These are phyloP conservation scores for Tetrapisispora arboricola DNA, from an alignment of 805 yeast genomes.

Conservation along the genomic window DNA sequence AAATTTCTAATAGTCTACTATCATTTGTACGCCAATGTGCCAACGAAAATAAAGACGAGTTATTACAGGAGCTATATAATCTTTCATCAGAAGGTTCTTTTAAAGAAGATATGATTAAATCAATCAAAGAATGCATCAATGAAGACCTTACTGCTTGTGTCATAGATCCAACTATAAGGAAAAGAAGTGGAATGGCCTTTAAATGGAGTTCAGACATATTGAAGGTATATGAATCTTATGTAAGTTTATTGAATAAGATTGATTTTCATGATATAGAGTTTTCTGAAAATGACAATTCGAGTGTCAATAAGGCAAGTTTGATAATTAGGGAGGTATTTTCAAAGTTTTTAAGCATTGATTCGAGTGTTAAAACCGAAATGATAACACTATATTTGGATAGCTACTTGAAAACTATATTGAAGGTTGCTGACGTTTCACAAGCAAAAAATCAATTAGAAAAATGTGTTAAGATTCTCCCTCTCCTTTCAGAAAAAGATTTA, in stretches of 20 bases:
- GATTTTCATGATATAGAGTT: slow-evolving; percentile 38
- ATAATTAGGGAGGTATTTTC: slow-evolving; percentile 44
- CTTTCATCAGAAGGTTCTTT: slow-evolving; percentile 11
- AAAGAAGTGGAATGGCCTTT: slow-evolving; percentile 42
- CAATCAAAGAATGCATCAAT: slow-evolving; percentile 11
- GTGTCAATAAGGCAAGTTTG: background rate
- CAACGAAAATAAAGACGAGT: slow-evolving; percentile 4
- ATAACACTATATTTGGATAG: slow-evolving; percentile 50
- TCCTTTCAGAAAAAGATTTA: slow-evolving; percentile 70
- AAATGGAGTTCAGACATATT: slow-evolving; percentile 58
- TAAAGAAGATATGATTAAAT: slow-evolving; percentile 8
- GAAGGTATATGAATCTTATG: slow-evolving; percentile 41
- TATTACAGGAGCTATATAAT: slow-evolving; percentile 11
- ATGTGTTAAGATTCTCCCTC: slow-evolving; percentile 53
- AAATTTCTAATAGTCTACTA: slow-evolving; percentile 7
- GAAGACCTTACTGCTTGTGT: slow-evolving; percentile 10
- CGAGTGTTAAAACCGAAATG: slow-evolving; percentile 39
- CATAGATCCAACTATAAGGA: slow-evolving; percentile 21
- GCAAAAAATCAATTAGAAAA: slow-evolving; percentile 37
- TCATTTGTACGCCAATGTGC: slow-evolving; percentile 9
- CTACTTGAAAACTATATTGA: slow-evolving; percentile 39
- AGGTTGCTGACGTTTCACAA: slow-evolving; percentile 29
- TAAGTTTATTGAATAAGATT: slow-evolving; percentile 36
- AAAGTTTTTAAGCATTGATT: slow-evolving; percentile 43
- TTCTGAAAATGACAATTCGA: background rate